phyloP scores from a whole-genome alignment of 805 yeast genomes.

The Ogataea henricii region DNA sequence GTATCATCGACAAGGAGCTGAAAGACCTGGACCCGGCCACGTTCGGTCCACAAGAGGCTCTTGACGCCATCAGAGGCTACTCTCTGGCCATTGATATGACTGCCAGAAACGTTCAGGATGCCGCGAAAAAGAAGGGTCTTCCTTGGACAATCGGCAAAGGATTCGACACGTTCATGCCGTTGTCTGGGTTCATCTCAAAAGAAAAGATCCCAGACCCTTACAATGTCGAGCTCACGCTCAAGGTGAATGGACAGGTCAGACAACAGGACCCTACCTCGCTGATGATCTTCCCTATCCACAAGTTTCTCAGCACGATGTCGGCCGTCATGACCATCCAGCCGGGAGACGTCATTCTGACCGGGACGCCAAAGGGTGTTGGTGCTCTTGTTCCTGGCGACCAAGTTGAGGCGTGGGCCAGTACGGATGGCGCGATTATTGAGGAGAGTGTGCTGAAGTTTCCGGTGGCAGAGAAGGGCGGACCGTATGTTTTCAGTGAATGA shows the following conservation, averaged over 20 bases:
- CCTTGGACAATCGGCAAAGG: conserved; percentile 99
- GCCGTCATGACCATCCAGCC: conserved; percentile 87
- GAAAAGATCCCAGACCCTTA: conserved; percentile 69
- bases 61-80: conserved; percentile 81
- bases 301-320: conserved; percentile 77
- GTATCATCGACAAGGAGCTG: conserved; percentile 65
- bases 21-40: conserved; percentile 57
- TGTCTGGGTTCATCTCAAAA: conserved; percentile 74
- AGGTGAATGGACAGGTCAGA: conserved; percentile 66
- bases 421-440: conserved; percentile 57
- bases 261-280: conserved; percentile 77
- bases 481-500: conserved; percentile 46
- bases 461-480: conserved; percentile 60
- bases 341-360: conserved; percentile 91
- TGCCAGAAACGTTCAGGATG: conserved; percentile 94
- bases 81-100: conserved; percentile 92
- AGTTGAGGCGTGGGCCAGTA: conserved; percentile 62
- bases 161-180: conserved; percentile 91
- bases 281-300: conserved; percentile 88
- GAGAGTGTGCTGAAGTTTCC: conserved; percentile 49
- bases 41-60: conserved; percentile 66
- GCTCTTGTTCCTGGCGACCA: conserved; percentile 74
- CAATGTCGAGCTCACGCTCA: conserved; percentile 60
- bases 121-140: conserved; percentile 87
- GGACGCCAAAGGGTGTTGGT: conserved; percentile 99